A percentile compares a stretch with the other conserved stretches of the same genome.
phyloP scores from a whole-genome alignment of 2,329 filamentous ascomycete genomes.

The Fusarium secorum region DNA sequence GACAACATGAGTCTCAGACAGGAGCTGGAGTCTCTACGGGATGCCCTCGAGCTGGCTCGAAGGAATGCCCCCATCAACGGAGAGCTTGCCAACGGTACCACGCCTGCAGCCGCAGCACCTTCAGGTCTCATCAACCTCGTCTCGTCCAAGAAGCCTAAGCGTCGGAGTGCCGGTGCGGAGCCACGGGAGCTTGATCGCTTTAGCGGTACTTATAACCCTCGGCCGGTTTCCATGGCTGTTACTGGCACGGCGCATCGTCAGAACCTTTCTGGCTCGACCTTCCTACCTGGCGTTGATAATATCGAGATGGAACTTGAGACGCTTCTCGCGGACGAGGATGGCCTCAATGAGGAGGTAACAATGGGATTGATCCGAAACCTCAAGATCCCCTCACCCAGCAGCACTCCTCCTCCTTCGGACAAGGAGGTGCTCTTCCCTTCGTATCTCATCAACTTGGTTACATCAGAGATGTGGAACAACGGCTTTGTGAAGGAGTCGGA shows the following conservation, averaged over 20 bases:
- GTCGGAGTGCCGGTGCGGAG: slow-evolving; percentile 89
- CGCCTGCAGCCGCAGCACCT: slow-evolving; percentile 59
- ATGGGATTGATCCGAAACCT: slow-evolving; percentile 95
- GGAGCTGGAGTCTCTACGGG: slow-evolving; percentile 88
- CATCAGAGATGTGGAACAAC: slow-evolving; percentile 99
- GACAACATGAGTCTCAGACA: slow-evolving; percentile 88
- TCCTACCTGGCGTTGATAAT: slow-evolving; percentile 83
- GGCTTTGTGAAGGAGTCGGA: slow-evolving; percentile 99
- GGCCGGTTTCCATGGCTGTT: slow-evolving; percentile 95
- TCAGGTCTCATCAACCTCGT: slow-evolving; percentile 95
- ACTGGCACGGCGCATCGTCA: slow-evolving; percentile 72
- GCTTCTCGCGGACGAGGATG: slow-evolving; percentile 92
- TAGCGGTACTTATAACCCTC: slow-evolving; percentile 90
- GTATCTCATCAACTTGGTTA: slow-evolving; percentile 98
- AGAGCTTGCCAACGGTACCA: slow-evolving; percentile 52
- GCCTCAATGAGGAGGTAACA: slow-evolving; percentile 94
- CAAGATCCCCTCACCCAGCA: slow-evolving; percentile 90
- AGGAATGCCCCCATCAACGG: slow-evolving; percentile 79
- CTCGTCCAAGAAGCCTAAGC: slow-evolving; percentile 95
- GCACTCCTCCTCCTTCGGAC: slow-evolving; percentile 89
- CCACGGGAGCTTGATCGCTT: slow-evolving; percentile 87
- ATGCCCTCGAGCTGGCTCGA: slow-evolving; percentile 89
- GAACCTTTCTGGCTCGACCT: slow-evolving; percentile 76
- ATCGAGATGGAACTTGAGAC: slow-evolving; percentile 95
- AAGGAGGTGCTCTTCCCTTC: slow-evolving; percentile 99